phyloP scores from a whole-genome alignment of 176 grass and related monocot genomes.

The Eragrostis nindensis region DNA sequence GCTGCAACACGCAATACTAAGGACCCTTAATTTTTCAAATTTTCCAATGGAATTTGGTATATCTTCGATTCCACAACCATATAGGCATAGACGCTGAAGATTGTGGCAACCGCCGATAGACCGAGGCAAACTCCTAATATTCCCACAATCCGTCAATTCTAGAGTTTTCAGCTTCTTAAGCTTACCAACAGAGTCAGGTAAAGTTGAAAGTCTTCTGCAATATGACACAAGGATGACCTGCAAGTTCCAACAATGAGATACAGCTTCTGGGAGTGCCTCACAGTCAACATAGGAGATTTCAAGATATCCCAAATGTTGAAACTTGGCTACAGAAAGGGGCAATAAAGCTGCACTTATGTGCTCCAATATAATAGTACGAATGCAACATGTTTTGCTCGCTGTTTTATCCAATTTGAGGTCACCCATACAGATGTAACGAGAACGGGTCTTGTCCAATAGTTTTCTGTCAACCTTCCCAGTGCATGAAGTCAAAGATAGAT shows the following conservation, averaged over 20 bases:
- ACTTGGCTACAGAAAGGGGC: neutral
- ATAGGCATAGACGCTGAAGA: neutral
- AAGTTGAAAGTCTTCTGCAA: neutral
- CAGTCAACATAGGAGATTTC: neutral
- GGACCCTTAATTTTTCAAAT: neutral
- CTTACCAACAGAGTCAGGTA: slow-evolving; percentile 19
- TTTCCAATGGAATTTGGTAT: neutral
- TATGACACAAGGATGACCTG: neutral
- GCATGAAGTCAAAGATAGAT: too few species aligned
- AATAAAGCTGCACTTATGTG: neutral
- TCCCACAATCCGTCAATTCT: neutral
- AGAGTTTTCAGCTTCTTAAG: slow-evolving; percentile 28
- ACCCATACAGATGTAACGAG: too few species aligned
- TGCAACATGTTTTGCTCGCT: too few species aligned
- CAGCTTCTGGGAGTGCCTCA: slow-evolving; percentile 6
- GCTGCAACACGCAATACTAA: neutral
- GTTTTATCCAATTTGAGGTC: too few species aligned
- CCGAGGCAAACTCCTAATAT: slow-evolving; percentile 5
- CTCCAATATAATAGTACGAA: too few species aligned
- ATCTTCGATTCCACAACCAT: neutral
- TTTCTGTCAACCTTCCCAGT: too few species aligned
- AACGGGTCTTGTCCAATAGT: too few species aligned
- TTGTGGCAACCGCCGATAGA: slow-evolving; percentile 3
- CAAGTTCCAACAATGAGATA: slow-evolving; percentile 17
- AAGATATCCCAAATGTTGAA: slow-evolving; percentile 21